Evolutionary conservation across 2,329 filamentous ascomycete genomes (phyloP), one percentile per base, ranked within the genome.

Genomic region (Exutisphaerella laricina): DNA sequence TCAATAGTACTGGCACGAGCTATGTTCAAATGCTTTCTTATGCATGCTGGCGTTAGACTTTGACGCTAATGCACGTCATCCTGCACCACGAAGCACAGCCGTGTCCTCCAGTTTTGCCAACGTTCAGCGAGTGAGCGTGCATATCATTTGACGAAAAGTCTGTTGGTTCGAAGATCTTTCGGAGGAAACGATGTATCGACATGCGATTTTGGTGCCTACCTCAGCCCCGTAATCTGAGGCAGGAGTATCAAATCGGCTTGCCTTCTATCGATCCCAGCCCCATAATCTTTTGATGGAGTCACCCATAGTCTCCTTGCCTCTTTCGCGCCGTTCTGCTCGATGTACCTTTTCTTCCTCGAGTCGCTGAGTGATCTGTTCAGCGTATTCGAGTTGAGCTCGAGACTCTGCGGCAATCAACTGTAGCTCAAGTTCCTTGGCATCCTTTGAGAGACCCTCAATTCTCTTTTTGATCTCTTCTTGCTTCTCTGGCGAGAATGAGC

Each of bases 321-420:
- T 71, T 53, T 74, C 74, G 61, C 75, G 77, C 53, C 80, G 70
- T 56, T 73, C 68, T 59, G 71, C 65, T 50, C 78, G 66, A 50
- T 74, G 70, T 55, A 71, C 65, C 34, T 74, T 70, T 63, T 82
- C 72, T 57, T 78, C 67, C 43, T 75, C 66, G 66, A 78, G 73
- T 46, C 82, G 61, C 35, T 70, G 67, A 54, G 75, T 67, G 48
- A 86, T 66, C 46, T 73, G 63, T 49, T 68, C 63, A 39, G 79
- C 75, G 56, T 85, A 71, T 54, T 82, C 74, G 35, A 73, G 64
- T 59, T 80, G 79, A 51, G 77, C 74, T 57, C 77, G 69, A 43
- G 76, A 66, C 66, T 87, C 80, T 5, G 78, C 80, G 45, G 73
- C 70, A 48, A 84, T 69, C 14, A 82, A 78, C 46, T 75, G 74